A percentile compares a stretch with the other conserved stretches of the same genome.
Evolutionary conservation across 75 land plant genomes (phyloP).

Genomic region (Isoetes taiwanensis): DNA sequence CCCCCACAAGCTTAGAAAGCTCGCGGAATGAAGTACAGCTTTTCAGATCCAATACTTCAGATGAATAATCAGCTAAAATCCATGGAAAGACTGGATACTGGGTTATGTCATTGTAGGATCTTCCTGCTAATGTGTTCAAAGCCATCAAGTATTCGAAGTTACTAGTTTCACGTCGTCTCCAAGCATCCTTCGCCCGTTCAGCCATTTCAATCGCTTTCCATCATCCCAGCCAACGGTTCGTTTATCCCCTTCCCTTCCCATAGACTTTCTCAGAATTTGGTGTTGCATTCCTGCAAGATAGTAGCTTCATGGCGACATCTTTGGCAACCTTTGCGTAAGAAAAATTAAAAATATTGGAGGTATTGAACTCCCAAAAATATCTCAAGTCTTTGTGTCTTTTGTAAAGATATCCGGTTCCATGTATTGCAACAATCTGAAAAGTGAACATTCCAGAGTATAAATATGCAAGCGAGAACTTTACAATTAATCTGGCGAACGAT

Average conservation of each 20-base stretch:
- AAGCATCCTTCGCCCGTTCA: constrained; percentile 69
- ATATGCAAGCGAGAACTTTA: no score
- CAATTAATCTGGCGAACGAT: no score
- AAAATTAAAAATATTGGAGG: constrained; percentile 89
- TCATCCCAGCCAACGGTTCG: constrained; percentile 60
- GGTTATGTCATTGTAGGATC: constrained; percentile 95
- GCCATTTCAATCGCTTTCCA: constrained; percentile 69
- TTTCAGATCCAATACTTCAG: constrained; percentile 75
- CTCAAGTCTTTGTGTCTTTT: constrained; percentile 84
- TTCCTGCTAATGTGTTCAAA: constrained; percentile 85
- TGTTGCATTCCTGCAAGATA: constrained; percentile 58
- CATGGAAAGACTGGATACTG: constrained; percentile 98
- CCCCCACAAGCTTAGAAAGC: constrained; percentile 95
- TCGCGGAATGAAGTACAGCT: constrained; percentile 73
- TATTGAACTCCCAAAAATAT: constrained; percentile 69
- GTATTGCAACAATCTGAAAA: constrained; percentile 79
- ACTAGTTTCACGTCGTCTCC: constrained; percentile 85
- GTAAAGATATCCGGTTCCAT: constrained; percentile 83
- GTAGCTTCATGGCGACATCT: constrained; percentile 58
- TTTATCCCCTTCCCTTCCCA: constrained; percentile 39
- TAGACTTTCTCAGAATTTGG: constrained; percentile 39
- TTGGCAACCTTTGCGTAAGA: constrained; percentile 61
- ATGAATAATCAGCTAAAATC: constrained; percentile 86
- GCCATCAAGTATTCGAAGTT: constrained; percentile 93
- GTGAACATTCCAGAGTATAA: no score